Evolutionary conservation across 208 protist genomes (phyloP).

Genomic region (Zelonia costaricensis): DNA sequence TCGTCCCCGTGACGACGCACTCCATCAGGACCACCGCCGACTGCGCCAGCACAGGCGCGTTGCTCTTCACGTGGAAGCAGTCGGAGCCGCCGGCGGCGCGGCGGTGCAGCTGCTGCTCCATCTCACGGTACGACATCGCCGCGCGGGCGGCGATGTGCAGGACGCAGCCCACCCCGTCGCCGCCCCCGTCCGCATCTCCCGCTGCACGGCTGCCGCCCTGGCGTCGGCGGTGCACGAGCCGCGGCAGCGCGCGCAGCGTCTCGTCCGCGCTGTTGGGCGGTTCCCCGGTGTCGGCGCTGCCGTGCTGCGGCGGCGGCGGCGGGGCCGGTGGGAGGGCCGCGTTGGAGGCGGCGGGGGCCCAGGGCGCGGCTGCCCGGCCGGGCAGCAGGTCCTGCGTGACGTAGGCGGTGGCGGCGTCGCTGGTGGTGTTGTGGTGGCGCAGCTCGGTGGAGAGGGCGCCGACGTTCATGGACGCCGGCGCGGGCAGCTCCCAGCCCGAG

Average conservation of each 20-base stretch:
- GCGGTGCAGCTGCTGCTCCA: constrained; percentile 22
- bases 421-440: constrained; percentile 6
- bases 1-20: constrained; percentile 24
- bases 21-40: constrained; percentile 72
- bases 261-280: neutral
- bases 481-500: constrained; percentile 54
- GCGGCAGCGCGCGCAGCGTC: neutral
- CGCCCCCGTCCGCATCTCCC: neutral
- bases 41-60: constrained; percentile 40
- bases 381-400: constrained; percentile 31
- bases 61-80: constrained; percentile 66
- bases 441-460: constrained; percentile 12
- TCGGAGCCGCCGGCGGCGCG: constrained; percentile 23
- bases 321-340: neutral
- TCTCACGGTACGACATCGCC: constrained; percentile 25
- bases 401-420: constrained; percentile 13
- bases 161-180: constrained; percentile 8
- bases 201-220: neutral
- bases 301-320: constrained; percentile 1
- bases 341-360: too few relatives aligned
- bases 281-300: neutral
- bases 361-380: too few relatives aligned
- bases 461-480: constrained; percentile 38
- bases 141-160: constrained; percentile 20
- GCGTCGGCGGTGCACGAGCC: neutral